These are phyloP conservation scores for Diaporthe longicolla DNA, from an alignment of 2,329 filamentous ascomycete species.

Conservation along the genomic window DNA sequence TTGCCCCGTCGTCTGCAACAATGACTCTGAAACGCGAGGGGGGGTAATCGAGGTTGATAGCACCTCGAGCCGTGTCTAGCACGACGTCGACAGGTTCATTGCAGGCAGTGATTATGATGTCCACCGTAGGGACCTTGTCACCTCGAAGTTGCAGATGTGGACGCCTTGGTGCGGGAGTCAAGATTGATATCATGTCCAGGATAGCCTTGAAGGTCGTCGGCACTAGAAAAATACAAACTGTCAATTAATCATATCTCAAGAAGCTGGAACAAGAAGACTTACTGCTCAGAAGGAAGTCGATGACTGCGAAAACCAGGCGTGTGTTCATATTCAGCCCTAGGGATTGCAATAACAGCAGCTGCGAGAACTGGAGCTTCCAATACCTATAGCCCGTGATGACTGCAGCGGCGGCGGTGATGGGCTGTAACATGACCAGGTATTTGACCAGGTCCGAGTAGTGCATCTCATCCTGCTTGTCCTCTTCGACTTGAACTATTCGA, in stretches of 20 bases:
- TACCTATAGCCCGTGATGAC: constrained; percentile 9
- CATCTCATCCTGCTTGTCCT: constrained; percentile 17
- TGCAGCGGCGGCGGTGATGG: neutral
- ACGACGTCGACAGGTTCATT: constrained; percentile 70
- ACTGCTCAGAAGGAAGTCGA: constrained; percentile 2
- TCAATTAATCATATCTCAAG: neutral
- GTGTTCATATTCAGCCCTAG: constrained; percentile 1
- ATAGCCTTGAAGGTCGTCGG: constrained; percentile 13
- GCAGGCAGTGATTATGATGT: constrained; percentile 71
- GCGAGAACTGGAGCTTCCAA: constrained; percentile 10
- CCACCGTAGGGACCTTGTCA: constrained; percentile 66
- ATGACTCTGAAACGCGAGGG: constrained; percentile 66
- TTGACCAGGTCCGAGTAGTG: neutral
- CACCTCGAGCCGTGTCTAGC: constrained; percentile 69
- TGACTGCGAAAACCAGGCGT: neutral
- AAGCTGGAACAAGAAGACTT: neutral
- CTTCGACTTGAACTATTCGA: constrained; percentile 5
- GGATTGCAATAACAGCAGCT: neutral
- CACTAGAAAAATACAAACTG: neutral
- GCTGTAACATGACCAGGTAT: neutral
- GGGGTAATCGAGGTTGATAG: constrained; percentile 69
- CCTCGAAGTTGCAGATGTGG: constrained; percentile 67
- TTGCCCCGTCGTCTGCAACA: constrained; percentile 67
- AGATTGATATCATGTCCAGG: constrained; percentile 2
- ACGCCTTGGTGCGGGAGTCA: constrained; percentile 3